These are phyloP conservation scores for Xylariomycetidae sp. DNA, from an alignment of 2,329 filamentous ascomycete species.

Conservation along the genomic window DNA sequence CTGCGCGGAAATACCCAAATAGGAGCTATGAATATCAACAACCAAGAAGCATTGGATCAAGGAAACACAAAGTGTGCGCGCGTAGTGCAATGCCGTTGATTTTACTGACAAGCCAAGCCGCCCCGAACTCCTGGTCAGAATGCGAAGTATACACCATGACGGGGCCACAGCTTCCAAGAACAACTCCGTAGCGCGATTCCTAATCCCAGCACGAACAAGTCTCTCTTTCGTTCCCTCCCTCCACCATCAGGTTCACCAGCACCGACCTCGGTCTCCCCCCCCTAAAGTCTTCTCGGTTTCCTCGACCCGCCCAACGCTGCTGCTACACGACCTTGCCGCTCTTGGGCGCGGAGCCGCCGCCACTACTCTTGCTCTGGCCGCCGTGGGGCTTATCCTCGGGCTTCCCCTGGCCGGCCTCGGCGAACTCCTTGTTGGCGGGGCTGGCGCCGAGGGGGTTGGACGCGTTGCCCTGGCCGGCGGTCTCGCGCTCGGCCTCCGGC, in stretches of 20 bases:
- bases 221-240: too few relatives aligned
- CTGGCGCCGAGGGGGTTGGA: constrained; percentile 34
- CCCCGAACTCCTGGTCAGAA: too few relatives aligned
- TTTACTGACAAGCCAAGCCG: too few relatives aligned
- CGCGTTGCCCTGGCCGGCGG: constrained; percentile 31
- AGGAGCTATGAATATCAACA: too few relatives aligned
- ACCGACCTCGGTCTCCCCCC: not conserved
- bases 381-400: constrained; percentile 25
- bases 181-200: too few relatives aligned
- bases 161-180: too few relatives aligned
- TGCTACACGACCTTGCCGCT: constrained; percentile 25
- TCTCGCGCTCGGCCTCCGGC: constrained; percentile 53
- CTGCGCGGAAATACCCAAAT: constrained; percentile 9
- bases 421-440: constrained; percentile 39
- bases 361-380: constrained; percentile 28
- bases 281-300: not conserved
- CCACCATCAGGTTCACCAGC: too few relatives aligned
- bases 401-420: constrained; percentile 18
- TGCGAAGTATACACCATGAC: too few relatives aligned
- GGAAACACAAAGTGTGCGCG: too few relatives aligned
- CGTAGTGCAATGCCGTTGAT: too few relatives aligned
- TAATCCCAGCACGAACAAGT: too few relatives aligned
- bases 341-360: constrained; percentile 19
- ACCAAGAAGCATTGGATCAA: too few relatives aligned
- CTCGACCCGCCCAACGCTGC: constrained; percentile 18